These are phyloP conservation scores for Allium sativum DNA, from an alignment of 106 monocot genomes.

Conservation along the genomic window DNA sequence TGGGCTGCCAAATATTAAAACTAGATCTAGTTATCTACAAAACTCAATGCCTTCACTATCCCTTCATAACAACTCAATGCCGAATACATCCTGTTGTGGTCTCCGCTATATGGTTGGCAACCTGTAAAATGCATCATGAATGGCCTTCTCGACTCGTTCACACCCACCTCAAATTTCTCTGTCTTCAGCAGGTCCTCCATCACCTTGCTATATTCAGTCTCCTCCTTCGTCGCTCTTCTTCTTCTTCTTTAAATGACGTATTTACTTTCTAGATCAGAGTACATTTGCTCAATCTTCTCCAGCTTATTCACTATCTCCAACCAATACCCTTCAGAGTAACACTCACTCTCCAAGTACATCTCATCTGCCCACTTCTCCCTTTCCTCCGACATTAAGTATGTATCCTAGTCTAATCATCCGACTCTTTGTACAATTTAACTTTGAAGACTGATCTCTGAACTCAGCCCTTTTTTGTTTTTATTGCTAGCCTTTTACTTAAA, in stretches of 20 bases:
- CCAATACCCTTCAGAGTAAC: constrained; percentile 79
- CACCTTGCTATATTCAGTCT: constrained; percentile 12
- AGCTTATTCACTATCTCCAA: constrained; percentile 53
- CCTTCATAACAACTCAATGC: constrained; percentile 47
- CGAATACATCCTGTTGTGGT: constrained; percentile 48
- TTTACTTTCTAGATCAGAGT: constrained; percentile 37
- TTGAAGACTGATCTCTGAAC: constrained; percentile 26
- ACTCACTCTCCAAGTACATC: constrained; percentile 57
- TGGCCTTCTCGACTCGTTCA: constrained; percentile 32
- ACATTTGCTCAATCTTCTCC: constrained; percentile 25
- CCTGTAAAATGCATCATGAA: constrained; percentile 92
- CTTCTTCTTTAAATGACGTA: constrained; percentile 20
- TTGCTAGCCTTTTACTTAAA: too few relatives aligned
- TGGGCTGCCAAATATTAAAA: too few relatives aligned
- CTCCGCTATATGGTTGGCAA: constrained; percentile 79
- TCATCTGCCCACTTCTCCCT: constrained; percentile 42
- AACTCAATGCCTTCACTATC: constrained; percentile 29
- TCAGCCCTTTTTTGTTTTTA: too few relatives aligned
- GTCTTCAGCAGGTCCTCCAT: constrained; percentile 4
- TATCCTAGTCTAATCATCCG: constrained; percentile 80
- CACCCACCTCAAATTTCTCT: constrained; percentile 1
- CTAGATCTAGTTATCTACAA: constrained; percentile 64
- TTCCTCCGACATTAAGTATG: constrained; percentile 47
- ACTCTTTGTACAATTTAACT: constrained; percentile 53
- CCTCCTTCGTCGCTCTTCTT: constrained; percentile 50